Conservation (phyloP, 2,329 filamentous ascomycete species). For the Colletotrichum sp. region DNA sequence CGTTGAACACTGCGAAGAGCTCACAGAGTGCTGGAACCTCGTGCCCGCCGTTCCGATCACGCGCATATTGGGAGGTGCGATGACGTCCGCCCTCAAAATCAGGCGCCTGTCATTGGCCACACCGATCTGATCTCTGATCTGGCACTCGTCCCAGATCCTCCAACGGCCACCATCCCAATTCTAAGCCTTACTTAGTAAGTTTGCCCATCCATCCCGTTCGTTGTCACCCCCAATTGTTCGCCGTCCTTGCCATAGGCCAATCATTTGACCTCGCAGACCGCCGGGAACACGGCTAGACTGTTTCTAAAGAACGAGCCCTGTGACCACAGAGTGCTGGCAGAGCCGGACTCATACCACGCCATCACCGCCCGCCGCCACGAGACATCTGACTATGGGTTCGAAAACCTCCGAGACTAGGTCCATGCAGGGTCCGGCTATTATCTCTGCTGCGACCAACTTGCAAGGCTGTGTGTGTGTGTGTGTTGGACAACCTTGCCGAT, state of each 20-base stretch:
- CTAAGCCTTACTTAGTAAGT: neutral
- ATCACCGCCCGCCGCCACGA: neutral
- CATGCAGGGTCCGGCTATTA: neutral
- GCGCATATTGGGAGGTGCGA: neutral
- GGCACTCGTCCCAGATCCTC: constrained; percentile 2
- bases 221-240: neutral
- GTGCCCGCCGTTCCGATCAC: constrained; percentile 2
- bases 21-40: neutral
- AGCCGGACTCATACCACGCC: neutral
- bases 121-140: constrained; percentile 16
- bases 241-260: neutral
- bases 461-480: neutral
- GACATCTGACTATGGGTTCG: neutral
- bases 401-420: constrained; percentile 3
- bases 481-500: neutral
- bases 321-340: neutral
- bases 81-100: neutral
- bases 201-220: neutral
- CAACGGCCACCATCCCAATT: neutral
- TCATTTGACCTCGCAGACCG: neutral
- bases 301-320: neutral
- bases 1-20: neutral
- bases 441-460: neutral
- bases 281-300: neutral
- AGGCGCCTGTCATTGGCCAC: neutral